phyloP scores from a whole-genome alignment of 495 filamentous ascomycete species.

The Margaritispora aquatica region DNA sequence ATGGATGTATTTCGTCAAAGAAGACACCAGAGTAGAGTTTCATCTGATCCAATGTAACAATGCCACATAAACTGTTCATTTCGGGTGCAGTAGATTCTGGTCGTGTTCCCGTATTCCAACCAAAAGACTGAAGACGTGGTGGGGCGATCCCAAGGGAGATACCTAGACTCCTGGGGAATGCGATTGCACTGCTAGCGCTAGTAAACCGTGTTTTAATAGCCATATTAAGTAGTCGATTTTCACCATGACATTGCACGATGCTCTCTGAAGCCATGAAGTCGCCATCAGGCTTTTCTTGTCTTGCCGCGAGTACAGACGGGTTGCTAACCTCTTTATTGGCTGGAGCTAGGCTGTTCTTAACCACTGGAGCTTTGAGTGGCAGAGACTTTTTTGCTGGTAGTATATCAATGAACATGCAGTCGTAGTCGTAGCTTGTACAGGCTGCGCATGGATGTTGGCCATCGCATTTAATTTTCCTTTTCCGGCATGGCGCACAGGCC shows the following conservation, averaged over 20 bases:
- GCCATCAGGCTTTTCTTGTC: not conserved
- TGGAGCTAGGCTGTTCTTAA: not conserved
- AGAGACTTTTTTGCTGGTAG: not conserved
- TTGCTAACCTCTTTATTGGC: not conserved
- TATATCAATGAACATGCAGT: conserved; percentile 10
- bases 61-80: conserved; percentile 26
- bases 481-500: conserved; percentile 15
- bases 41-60: conserved; percentile 32
- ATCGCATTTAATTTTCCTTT: conserved; percentile 36
- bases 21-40: conserved; percentile 34
- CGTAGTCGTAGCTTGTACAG: conserved; percentile 11
- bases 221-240: not conserved
- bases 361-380: not conserved
- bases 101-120: conserved; percentile 44
- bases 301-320: not conserved
- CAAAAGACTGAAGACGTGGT: conserved; percentile 44
- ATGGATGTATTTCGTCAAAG: conserved; percentile 39
- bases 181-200: conserved; percentile 45
- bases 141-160: conserved; percentile 43
- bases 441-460: conserved; percentile 8
- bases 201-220: conserved; percentile 28
- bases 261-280: conserved; percentile 2
- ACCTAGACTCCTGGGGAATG: conserved; percentile 42
- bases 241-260: not conserved
- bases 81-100: conserved; percentile 17